phyloP scores from a whole-genome alignment of 2,329 filamentous ascomycete species.

The Neonectria faginata region DNA sequence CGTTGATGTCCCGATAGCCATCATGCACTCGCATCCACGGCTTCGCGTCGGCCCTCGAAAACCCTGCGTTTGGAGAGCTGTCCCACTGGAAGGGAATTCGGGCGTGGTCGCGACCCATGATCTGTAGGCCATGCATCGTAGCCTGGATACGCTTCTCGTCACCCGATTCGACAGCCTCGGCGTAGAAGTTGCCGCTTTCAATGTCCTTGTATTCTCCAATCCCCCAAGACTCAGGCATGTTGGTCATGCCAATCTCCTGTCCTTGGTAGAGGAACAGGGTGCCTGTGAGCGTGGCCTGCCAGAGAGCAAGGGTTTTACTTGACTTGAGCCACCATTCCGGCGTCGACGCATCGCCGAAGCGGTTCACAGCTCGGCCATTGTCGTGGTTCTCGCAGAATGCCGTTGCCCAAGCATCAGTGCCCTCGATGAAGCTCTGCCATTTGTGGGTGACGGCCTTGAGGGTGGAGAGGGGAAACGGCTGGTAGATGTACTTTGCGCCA shows the following conservation, averaged over 20 bases:
- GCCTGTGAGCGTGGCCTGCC: conserved; percentile 62
- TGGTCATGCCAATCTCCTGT: conserved; percentile 72
- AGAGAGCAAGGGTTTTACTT: conserved; percentile 65
- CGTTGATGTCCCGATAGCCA: conserved; percentile 67
- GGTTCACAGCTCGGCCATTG: conserved; percentile 67
- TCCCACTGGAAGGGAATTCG: conserved; percentile 77
- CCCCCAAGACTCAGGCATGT: conserved; percentile 62
- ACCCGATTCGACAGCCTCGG: conserved; percentile 54
- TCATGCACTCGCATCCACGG: conserved; percentile 79
- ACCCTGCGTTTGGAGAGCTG: conserved; percentile 68
- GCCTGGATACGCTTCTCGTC: conserved; percentile 53
- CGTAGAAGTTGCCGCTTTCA: conserved; percentile 65
- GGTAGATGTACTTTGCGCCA: conserved; percentile 62
- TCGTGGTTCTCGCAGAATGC: conserved; percentile 75
- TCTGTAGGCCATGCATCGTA: conserved; percentile 65
- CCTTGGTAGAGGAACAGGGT: conserved; percentile 71
- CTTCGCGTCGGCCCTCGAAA: conserved; percentile 58
- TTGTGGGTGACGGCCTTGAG: conserved; percentile 58
- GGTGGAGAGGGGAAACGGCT: conserved; percentile 58
- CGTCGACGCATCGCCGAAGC: conserved; percentile 62
- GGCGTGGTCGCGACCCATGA: conserved; percentile 72
- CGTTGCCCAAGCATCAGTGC: conserved; percentile 67
- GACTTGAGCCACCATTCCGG: conserved; percentile 57
- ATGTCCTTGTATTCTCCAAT: conserved; percentile 66
- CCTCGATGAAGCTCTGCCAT: conserved; percentile 63